A percentile compares a stretch with the other conserved stretches of the same genome.
Conservation (phyloP, 2,329 filamentous ascomycete genomes). For the Hyphodiscus sp. region DNA sequence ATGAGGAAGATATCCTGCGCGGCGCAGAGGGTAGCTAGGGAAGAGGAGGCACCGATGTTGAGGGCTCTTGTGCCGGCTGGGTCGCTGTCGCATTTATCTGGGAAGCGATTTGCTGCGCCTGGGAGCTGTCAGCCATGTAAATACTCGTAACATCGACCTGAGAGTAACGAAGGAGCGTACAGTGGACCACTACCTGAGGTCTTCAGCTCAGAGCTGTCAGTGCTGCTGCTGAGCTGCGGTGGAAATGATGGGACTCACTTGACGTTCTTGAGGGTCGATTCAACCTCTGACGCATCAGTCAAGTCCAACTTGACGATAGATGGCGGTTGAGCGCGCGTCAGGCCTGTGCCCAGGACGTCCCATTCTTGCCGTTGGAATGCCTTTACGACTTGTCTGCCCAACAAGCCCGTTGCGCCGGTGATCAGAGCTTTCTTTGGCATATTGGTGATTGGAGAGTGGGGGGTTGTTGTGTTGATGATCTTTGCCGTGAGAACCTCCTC, state of each 20-base stretch:
- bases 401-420: slow-evolving; percentile 77
- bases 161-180: slow-evolving; percentile 39
- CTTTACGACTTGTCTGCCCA: slow-evolving; percentile 71
- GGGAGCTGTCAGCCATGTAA: slow-evolving; percentile 2
- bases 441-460: slow-evolving; percentile 4
- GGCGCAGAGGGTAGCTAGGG: slow-evolving; percentile 61
- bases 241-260: slow-evolving; percentile 39
- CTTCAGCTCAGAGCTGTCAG: slow-evolving; percentile 35
- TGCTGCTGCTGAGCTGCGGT: slow-evolving; percentile 1
- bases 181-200: slow-evolving; percentile 74
- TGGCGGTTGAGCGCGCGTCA: slow-evolving; percentile 65
- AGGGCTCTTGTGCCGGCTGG: slow-evolving; percentile 67
- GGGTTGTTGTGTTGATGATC: background rate
- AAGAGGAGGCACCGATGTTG: slow-evolving; percentile 65
- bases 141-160: too few species aligned
- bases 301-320: slow-evolving; percentile 46
- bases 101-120: slow-evolving; percentile 84
- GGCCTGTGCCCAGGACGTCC: slow-evolving; percentile 66
- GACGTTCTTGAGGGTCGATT: slow-evolving; percentile 43
- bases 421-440: slow-evolving; percentile 56
- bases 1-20: slow-evolving; percentile 56
- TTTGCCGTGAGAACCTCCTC: background rate
- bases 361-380: slow-evolving; percentile 64
- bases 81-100: slow-evolving; percentile 77
- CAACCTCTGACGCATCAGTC: slow-evolving; percentile 36